Conservation (phyloP, 2,329 filamentous ascomycete genomes). For the Claviceps paspali region DNA sequence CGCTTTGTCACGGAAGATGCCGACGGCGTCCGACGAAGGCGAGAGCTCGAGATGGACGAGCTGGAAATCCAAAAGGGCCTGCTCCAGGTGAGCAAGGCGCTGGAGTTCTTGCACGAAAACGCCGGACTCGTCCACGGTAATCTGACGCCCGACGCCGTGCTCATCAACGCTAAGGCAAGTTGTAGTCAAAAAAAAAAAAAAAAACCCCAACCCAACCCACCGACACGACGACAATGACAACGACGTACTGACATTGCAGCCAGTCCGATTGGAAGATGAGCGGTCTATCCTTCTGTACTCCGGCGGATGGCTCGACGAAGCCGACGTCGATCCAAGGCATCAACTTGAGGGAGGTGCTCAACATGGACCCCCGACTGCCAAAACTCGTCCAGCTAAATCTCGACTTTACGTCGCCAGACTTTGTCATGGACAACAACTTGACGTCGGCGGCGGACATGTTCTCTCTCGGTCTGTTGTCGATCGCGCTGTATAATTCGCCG, state of each 20-base stretch:
- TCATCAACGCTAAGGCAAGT: slow-evolving; percentile 78
- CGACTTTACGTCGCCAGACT: slow-evolving; percentile 90
- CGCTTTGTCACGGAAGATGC: slow-evolving; percentile 70
- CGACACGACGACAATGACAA: background rate
- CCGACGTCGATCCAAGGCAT: slow-evolving; percentile 65
- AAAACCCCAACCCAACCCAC: background rate
- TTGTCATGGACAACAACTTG: slow-evolving; percentile 80
- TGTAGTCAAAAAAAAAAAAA: slow-evolving; percentile 3
- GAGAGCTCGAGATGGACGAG: slow-evolving; percentile 89
- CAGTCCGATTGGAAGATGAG: slow-evolving; percentile 97
- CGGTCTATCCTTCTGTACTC: slow-evolving; percentile 78
- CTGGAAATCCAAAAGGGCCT: slow-evolving; percentile 94
- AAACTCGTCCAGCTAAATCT: slow-evolving; percentile 73
- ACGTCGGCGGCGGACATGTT: slow-evolving; percentile 83
- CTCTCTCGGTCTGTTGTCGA: slow-evolving; percentile 73
- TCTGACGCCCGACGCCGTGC: slow-evolving; percentile 80
- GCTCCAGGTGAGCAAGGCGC: slow-evolving; percentile 79
- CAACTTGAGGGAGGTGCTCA: slow-evolving; percentile 67
- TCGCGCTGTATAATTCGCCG: slow-evolving; percentile 89
- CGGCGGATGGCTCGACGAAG: slow-evolving; percentile 59
- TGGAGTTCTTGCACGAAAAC: slow-evolving; percentile 92
- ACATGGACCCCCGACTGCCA: slow-evolving; percentile 73
- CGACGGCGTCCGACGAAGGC: slow-evolving; percentile 54
- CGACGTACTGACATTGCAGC: background rate
- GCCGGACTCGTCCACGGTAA: slow-evolving; percentile 90